These are phyloP conservation scores for Tolypocladium inflatum DNA, from an alignment of 2,329 filamentous ascomycete species.

Conservation along the genomic window DNA sequence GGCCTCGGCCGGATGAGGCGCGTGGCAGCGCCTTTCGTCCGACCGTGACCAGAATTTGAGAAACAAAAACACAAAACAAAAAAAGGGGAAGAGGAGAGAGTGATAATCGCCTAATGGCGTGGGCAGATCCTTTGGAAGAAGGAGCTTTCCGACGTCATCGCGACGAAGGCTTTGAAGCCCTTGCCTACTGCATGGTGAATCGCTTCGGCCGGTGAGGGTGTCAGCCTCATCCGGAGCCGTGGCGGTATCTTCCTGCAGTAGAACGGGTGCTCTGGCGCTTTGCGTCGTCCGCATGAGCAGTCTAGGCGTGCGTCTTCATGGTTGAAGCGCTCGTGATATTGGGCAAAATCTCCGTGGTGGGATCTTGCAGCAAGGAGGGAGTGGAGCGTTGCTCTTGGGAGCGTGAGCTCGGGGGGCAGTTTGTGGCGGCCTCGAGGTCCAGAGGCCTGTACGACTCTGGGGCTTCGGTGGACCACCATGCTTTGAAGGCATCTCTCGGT, in stretches of 20 bases:
- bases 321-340: too few species aligned
- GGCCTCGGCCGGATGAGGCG: too few species aligned
- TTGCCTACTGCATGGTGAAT: not conserved
- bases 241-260: slow-evolving; percentile 1
- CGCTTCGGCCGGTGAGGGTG: not conserved
- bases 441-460: too few species aligned
- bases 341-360: slow-evolving; percentile 5
- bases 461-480: too few species aligned
- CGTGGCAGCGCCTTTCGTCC: too few species aligned
- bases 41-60: too few species aligned
- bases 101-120: not conserved
- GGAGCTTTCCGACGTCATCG: not conserved
- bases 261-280: slow-evolving; percentile 2
- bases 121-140: not conserved
- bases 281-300: slow-evolving; percentile 1
- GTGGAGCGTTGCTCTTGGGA: too few species aligned
- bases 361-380: not conserved
- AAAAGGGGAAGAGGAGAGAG: not conserved
- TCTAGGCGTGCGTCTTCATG: not conserved
- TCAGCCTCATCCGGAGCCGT: not conserved
- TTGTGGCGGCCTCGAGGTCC: too few species aligned
- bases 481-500: too few species aligned
- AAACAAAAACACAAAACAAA: not conserved
- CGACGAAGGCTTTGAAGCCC: not conserved
- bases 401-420: too few species aligned